These are phyloP conservation scores for Saccharomyces hybrid DNA, from an alignment of 1,139 yeast genomes.

Conservation along the genomic window DNA sequence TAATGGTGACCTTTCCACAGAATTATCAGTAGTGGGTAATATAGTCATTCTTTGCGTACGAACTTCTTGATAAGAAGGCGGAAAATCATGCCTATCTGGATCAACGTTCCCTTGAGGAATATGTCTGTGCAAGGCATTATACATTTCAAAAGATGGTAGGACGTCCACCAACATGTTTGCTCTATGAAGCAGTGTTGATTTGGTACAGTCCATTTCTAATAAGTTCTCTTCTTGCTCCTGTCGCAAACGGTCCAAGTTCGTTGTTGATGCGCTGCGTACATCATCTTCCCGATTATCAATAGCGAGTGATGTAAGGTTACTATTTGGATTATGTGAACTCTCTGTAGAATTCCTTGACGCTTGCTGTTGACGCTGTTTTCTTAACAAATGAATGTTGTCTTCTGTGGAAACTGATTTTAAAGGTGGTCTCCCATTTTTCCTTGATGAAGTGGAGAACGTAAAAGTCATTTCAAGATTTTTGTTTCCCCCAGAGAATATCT, in stretches of 20 bases:
- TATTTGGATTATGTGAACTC: background rate
- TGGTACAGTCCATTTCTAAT: slow-evolving; percentile 1
- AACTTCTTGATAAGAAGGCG: slow-evolving; percentile 29
- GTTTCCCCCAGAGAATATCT: background rate
- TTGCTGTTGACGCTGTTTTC: background rate
- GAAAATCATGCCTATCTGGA: slow-evolving; percentile 30
- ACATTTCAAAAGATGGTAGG: slow-evolving; percentile 32
- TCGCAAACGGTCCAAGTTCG: background rate
- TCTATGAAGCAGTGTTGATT: slow-evolving; percentile 5
- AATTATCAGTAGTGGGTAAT: slow-evolving; percentile 1
- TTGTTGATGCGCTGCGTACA: background rate
- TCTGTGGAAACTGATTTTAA: background rate
- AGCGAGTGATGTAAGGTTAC: background rate
- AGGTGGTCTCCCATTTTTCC: background rate
- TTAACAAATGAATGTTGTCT: background rate
- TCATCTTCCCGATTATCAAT: background rate
- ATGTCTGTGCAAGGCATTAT: slow-evolving; percentile 30
- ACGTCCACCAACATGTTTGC: slow-evolving; percentile 24
- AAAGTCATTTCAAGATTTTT: background rate
- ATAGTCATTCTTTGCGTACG: slow-evolving; percentile 5
- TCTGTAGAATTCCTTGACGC: background rate
- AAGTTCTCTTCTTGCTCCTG: background rate
- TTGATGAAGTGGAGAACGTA: background rate
- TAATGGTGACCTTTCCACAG: slow-evolving; percentile 1
- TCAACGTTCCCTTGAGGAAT: slow-evolving; percentile 32